These are phyloP conservation scores for Anisodus tanguticus DNA, from an alignment of 257 asterid species.

Conservation along the genomic window DNA sequence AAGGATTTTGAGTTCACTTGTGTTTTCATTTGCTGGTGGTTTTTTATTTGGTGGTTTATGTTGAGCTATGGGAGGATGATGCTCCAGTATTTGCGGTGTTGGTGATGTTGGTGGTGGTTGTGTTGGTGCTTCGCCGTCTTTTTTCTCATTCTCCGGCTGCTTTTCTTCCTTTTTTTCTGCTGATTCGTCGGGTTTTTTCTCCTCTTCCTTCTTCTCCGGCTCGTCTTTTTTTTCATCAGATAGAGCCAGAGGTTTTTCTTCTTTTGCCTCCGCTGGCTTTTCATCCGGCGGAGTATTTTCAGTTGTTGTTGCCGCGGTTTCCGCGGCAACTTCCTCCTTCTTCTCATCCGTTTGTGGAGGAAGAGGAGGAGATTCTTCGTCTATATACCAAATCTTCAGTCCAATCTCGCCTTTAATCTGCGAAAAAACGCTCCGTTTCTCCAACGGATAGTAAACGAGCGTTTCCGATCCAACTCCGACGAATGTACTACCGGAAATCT, in stretches of 20 bases:
- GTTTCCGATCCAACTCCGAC: conserved; percentile 60
- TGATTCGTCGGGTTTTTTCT: conserved; percentile 32
- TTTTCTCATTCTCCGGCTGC: conserved; percentile 48
- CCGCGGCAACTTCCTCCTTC: conserved; percentile 36
- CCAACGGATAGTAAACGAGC: conserved; percentile 79
- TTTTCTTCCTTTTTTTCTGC: conserved; percentile 58
- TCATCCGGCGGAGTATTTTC: conserved; percentile 45
- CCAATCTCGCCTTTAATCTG: conserved; percentile 94
- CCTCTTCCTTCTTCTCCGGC: conserved; percentile 47
- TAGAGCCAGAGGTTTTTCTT: conserved; percentile 42
- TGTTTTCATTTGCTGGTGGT: conserved; percentile 41
- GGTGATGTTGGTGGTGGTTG: conserved; percentile 22
- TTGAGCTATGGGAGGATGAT: conserved; percentile 57
- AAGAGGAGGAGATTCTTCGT: conserved; percentile 51
- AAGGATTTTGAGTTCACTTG: conserved; percentile 53
- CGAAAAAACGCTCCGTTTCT: conserved; percentile 87
- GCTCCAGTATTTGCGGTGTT: conserved; percentile 31
- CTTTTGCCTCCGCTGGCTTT: conserved; percentile 47
- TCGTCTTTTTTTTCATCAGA: conserved; percentile 43
- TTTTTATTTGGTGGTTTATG: conserved; percentile 42
- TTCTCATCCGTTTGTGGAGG: conserved; percentile 37
- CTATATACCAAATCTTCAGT: conserved; percentile 63
- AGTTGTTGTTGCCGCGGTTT: too few species aligned
- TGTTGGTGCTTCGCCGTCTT: conserved; percentile 37
- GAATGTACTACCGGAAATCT: conserved; percentile 69